Evolutionary conservation across 495 filamentous ascomycete species (phyloP), one percentile per base, ranked within the genome.

Genomic region (Neurospora sp.): DNA sequence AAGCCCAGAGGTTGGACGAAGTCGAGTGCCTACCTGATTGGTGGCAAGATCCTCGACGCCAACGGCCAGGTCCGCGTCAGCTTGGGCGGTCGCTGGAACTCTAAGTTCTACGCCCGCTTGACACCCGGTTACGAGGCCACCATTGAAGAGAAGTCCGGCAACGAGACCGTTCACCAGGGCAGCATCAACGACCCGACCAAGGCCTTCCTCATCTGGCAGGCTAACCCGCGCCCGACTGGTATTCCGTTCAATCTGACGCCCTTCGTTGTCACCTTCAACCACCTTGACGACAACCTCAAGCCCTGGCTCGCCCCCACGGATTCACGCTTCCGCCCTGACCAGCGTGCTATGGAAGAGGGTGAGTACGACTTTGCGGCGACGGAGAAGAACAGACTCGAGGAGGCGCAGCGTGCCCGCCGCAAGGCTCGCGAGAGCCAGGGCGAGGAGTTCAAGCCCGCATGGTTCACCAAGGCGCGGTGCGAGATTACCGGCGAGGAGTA

Each of bases 271-370:
- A 96, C 95, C 0, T 90, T 99, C 70, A 98, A 98, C 80, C 92
- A 93, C 70, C 80, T 97, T 31, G 91, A 94, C 31, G 92, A 95
- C 10, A 85, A 86, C 10, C 86, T 99, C 65, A 84, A 82, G 42
- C 86, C 89, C 6, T 87, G 90, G 81, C 83, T 99, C 10, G 91
- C 95, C 42, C 96, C 96, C 6, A 99, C 96, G 0, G 96, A 99
- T 79, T 96, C 95, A 9, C 86, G 96, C 16, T 84, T 96, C 44
- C 86, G 96, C 20, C 96, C 96, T 0, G 96, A 99, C 79, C 96
- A 99, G 83, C 87, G 96, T n/a, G 96, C 96, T 1, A 99, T 99
- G 96, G 96, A 99, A 80, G 94, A 97, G 71, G 96, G 96, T 10
- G 89, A 94, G 80, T 99, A 99, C 77, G 94, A 97, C 76, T 83